A percentile compares a stretch with the other conserved stretches of the same genome.
These are phyloP conservation scores for Dactylellina sp. DNA, from an alignment of 2,329 filamentous ascomycete genomes.

Conservation along the genomic window DNA sequence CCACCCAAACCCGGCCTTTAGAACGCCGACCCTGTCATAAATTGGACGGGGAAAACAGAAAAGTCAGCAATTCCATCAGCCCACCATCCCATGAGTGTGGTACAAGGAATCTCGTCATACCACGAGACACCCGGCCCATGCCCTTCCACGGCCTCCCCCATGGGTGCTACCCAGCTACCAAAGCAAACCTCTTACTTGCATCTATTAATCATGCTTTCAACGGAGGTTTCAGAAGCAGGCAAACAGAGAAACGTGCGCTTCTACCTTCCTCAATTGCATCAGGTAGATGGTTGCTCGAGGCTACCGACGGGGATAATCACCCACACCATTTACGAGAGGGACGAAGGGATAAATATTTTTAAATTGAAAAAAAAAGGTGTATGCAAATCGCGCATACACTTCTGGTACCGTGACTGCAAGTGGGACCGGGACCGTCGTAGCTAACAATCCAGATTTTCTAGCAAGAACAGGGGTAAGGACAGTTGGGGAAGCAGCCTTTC, in stretches of 20 bases:
- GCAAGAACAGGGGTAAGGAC: too few relatives aligned
- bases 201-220: background rate
- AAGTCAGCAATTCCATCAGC: too few relatives aligned
- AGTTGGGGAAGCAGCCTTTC: slow-evolving; percentile 8
- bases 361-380: slow-evolving; percentile 26
- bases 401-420: slow-evolving; percentile 50
- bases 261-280: slow-evolving; percentile 37
- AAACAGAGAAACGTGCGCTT: slow-evolving; percentile 14
- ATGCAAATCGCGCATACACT: slow-evolving; percentile 57
- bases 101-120: slow-evolving; percentile 49
- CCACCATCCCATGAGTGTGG: slow-evolving; percentile 33
- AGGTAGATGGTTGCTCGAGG: slow-evolving; percentile 12
- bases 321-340: too few relatives aligned
- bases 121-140: slow-evolving; percentile 44
- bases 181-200: slow-evolving; percentile 15
- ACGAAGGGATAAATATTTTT: too few relatives aligned
- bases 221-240: background rate
- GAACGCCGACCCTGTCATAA: slow-evolving; percentile 5
- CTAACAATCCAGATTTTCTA: slow-evolving; percentile 16
- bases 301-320: background rate
- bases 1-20: too few relatives aligned
- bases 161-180: slow-evolving; percentile 5
- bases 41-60: background rate
- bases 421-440: slow-evolving; percentile 6
- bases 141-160: background rate